phyloP scores from a whole-genome alignment of 371 early-diverging fungal genomes.

The Lichtheimia ornata region DNA sequence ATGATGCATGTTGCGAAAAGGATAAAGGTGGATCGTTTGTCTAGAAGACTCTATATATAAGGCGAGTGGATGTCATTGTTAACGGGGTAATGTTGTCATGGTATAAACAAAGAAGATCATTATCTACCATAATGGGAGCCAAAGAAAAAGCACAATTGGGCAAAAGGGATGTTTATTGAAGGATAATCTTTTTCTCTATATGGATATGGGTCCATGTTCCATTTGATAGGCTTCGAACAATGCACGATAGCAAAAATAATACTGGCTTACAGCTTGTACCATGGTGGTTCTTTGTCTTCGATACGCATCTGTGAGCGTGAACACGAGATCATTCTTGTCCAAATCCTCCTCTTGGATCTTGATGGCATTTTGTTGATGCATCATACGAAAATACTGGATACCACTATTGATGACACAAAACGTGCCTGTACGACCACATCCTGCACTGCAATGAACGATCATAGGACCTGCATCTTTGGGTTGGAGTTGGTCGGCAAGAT shows the following conservation, averaged over 20 bases:
- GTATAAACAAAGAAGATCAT: no score
- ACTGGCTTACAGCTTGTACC: constrained; percentile 89
- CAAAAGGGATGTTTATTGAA: not conserved
- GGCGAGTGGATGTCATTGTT: no score
- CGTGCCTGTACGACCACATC: constrained; percentile 97
- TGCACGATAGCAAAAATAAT: constrained; percentile 83
- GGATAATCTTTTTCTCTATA: not conserved
- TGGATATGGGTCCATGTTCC: constrained; percentile 6
- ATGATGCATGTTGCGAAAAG: no score
- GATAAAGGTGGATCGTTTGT: no score
- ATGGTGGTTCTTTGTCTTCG: constrained; percentile 82
- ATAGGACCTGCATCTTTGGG: constrained; percentile 46
- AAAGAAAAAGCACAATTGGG: no score
- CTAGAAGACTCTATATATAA: no score
- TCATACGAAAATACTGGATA: constrained; percentile 9
- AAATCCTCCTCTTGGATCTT: not conserved
- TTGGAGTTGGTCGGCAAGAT: constrained; percentile 34
- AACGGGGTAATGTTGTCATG: no score
- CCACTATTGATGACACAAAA: constrained; percentile 66
- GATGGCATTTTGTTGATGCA: constrained; percentile 19
- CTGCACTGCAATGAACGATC: constrained; percentile 89
- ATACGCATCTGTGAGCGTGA: constrained; percentile 66
- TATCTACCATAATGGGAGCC: no score
- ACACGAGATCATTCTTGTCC: constrained; percentile 60
- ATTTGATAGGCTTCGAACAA: constrained; percentile 41